Conservation (phyloP, 495 filamentous ascomycete species). For the Podospora didyma region DNA sequence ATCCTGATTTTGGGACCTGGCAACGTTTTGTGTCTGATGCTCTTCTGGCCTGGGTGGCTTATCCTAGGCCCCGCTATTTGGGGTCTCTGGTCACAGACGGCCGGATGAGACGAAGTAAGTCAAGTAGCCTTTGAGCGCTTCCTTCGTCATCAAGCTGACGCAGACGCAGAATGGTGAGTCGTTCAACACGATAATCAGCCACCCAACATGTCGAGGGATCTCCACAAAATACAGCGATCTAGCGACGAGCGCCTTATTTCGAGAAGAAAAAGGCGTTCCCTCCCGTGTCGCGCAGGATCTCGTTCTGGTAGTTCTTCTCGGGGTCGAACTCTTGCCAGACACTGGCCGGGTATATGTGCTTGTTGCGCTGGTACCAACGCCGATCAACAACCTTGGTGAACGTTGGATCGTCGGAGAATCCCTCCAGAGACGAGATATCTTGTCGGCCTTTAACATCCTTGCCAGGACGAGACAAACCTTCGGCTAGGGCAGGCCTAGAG, state of each 20-base stretch:
- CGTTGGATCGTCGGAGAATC: slow-evolving; percentile 70
- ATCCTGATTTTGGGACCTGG: slow-evolving; percentile 39
- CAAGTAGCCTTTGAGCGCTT: background rate
- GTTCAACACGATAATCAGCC: background rate
- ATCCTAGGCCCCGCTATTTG: slow-evolving; percentile 23
- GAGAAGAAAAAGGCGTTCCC: slow-evolving; percentile 95
- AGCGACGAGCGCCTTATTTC: slow-evolving; percentile 13
- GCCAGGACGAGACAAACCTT: slow-evolving; percentile 28
- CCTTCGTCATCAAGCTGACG: background rate
- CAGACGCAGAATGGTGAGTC: background rate
- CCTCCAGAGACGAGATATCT: slow-evolving; percentile 57
- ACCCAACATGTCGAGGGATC: background rate
- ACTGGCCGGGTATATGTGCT: slow-evolving; percentile 95
- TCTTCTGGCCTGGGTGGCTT: slow-evolving; percentile 51
- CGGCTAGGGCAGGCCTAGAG: slow-evolving; percentile 30
- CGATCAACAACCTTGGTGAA: slow-evolving; percentile 94
- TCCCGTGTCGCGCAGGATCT: slow-evolving; percentile 74
- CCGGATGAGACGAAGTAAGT: slow-evolving; percentile 19
- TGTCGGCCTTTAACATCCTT: slow-evolving; percentile 33
- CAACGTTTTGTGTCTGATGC: slow-evolving; percentile 33
- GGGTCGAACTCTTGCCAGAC: slow-evolving; percentile 95
- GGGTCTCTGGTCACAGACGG: slow-evolving; percentile 12
- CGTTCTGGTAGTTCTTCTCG: slow-evolving; percentile 75
- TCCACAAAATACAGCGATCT: background rate
- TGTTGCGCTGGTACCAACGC: slow-evolving; percentile 94